Percentiles rank a stretch among this genome's conserved stretches.
Evolutionary conservation across 23 red algal genomes (phyloP).

Genomic region (Gracilaria vermiculophylla): DNA sequence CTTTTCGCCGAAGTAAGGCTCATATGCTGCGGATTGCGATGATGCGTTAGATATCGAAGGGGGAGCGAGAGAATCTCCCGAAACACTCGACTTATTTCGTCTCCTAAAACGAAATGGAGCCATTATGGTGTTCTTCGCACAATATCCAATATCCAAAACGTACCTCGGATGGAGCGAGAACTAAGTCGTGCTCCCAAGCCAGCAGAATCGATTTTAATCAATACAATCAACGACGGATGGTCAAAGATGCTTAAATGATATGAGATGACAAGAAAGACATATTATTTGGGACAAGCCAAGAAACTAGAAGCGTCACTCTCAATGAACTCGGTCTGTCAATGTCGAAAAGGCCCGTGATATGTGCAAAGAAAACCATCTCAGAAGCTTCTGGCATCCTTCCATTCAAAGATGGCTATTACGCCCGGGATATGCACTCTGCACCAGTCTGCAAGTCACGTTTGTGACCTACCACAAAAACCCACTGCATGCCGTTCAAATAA

Average conservation of each 20-base stretch:
- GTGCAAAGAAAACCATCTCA: background rate
- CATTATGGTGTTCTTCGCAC: background rate
- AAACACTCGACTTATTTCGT: constrained; percentile 14
- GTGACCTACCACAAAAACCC: background rate
- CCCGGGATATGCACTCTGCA: background rate
- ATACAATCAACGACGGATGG: background rate
- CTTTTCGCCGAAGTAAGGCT: constrained; percentile 15
- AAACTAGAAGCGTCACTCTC: background rate
- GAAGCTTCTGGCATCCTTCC: background rate
- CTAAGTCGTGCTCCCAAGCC: background rate
- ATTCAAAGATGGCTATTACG: background rate
- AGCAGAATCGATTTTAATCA: background rate
- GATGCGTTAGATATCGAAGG: constrained; percentile 6
- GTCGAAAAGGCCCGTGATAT: background rate
- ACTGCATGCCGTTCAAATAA: background rate
- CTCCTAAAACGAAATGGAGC: constrained; percentile 17
- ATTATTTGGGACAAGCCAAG: background rate
- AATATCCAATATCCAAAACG: background rate
- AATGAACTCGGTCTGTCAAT: background rate
- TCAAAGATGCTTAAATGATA: background rate
- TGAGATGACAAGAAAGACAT: background rate
- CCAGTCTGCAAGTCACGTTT: background rate
- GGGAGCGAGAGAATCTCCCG: background rate
- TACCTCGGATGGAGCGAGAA: background rate
- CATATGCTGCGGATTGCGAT: background rate